These are phyloP conservation scores for Ceratobasidium sp. DNA, from an alignment of 1,284 basidiomycete species.

Conservation along the genomic window DNA sequence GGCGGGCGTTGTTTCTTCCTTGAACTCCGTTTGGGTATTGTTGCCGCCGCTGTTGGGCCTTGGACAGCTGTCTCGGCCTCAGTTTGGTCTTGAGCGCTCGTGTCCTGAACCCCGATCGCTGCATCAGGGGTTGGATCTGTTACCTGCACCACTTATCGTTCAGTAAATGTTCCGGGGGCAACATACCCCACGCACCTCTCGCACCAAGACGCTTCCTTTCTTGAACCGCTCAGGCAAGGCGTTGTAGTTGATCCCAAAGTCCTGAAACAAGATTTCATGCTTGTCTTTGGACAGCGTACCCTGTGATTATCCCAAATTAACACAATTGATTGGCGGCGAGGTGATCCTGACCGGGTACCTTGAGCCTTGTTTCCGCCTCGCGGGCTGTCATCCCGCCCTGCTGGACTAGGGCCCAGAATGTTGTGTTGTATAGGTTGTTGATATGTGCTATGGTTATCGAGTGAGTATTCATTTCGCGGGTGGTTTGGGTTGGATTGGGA, in stretches of 20 bases:
- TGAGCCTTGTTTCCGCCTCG: constrained; percentile 84
- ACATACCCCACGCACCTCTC: constrained; percentile 62
- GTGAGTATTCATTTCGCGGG: neutral
- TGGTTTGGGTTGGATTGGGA: neutral
- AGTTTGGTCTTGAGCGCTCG: neutral
- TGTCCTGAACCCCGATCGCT: neutral
- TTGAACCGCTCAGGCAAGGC: constrained; percentile 77
- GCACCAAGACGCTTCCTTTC: constrained; percentile 88
- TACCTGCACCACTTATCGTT: neutral
- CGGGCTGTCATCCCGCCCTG: constrained; percentile 79
- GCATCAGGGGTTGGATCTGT: constrained; percentile 6
- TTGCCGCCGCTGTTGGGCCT: neutral
- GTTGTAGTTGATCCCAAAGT: constrained; percentile 92
- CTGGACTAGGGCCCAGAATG: constrained; percentile 94
- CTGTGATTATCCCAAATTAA: constrained; percentile 58
- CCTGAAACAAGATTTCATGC: constrained; percentile 88
- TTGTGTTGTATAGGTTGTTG: constrained; percentile 98
- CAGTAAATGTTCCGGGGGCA: neutral
- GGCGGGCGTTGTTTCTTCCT: constrained; percentile 57
- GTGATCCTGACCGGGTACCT: constrained; percentile 59
- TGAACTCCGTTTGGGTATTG: constrained; percentile 47
- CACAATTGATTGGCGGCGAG: constrained; percentile 15
- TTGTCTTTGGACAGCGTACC: constrained; percentile 91
- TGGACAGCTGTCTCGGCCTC: neutral
- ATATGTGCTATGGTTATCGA: constrained; percentile 81